A percentile compares a stretch with the other conserved stretches of the same genome.
These are phyloP conservation scores for Penicillium sp. DNA, from an alignment of 2,329 filamentous ascomycete species.

Conservation along the genomic window DNA sequence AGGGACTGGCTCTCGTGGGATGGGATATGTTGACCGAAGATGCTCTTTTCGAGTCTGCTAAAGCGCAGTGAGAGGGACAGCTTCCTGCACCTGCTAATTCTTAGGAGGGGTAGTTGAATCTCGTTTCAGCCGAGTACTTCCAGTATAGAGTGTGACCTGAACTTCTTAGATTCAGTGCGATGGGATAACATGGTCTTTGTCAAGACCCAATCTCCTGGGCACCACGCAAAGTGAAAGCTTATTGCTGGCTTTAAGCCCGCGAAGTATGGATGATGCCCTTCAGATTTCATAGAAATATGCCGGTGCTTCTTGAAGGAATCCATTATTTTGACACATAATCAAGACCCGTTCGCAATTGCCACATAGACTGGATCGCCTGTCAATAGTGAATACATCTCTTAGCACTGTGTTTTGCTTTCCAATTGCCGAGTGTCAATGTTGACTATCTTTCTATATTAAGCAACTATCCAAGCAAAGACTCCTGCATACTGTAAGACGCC, in stretches of 20 bases:
- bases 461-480: not conserved
- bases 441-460: too few relatives aligned
- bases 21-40: conserved; percentile 5
- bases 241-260: too few relatives aligned
- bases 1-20: conserved; percentile 1
- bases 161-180: not conserved
- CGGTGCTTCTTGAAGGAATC: too few relatives aligned
- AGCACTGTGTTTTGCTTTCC: not conserved
- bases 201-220: too few relatives aligned
- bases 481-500: not conserved
- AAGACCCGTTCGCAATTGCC: too few relatives aligned
- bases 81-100: not conserved
- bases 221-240: too few relatives aligned
- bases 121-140: not conserved
- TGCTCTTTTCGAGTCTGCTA: not conserved
- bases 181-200: too few relatives aligned
- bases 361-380: too few relatives aligned
- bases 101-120: not conserved
- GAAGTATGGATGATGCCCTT: too few relatives aligned
- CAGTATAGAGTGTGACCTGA: not conserved
- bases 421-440: not conserved
- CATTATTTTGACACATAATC: too few relatives aligned
- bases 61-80: conserved; percentile 3
- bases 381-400: not conserved
- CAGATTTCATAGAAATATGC: too few relatives aligned